phyloP scores from a whole-genome alignment of 805 yeast species.

The Schwanniomyces vanrijiae region DNA sequence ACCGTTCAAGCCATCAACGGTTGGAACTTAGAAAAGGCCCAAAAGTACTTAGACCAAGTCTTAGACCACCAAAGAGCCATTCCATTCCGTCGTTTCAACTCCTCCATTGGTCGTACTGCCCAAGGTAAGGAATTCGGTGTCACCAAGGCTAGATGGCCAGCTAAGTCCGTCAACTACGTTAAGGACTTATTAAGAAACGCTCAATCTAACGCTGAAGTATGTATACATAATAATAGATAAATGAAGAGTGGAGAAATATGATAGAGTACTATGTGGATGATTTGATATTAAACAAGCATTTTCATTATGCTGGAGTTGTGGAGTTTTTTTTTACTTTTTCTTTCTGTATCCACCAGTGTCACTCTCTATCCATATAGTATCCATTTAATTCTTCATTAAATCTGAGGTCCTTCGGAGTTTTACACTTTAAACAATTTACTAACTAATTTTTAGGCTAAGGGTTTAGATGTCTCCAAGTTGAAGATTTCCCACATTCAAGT shows the following conservation, averaged over 20 bases:
- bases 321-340: neutral
- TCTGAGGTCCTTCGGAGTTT: neutral
- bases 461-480: conserved; percentile 92
- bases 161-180: conserved; percentile 93
- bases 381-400: neutral
- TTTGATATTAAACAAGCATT: neutral
- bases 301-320: neutral
- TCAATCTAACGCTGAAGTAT: conserved; percentile 92
- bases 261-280: neutral
- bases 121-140: conserved; percentile 99
- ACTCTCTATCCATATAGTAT: neutral
- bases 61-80: conserved; percentile 98
- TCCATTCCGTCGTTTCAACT: conserved; percentile 98
- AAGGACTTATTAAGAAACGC: conserved; percentile 96
- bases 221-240: conserved; percentile 1
- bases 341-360: neutral
- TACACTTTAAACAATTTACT: neutral
- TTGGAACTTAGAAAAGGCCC: conserved; percentile 96
- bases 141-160: conserved; percentile 99
- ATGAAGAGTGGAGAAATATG: neutral
- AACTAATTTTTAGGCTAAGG: conserved; percentile 55
- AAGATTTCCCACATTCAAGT: conserved; percentile 98
- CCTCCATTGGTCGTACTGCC: conserved; percentile 97
- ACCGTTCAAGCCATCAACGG: conserved; percentile 98
- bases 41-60: conserved; percentile 92